A percentile compares a stretch with the other conserved stretches of the same genome.
Conservation (phyloP, 345 rosid species). For the Euphorbia lathyris region DNA sequence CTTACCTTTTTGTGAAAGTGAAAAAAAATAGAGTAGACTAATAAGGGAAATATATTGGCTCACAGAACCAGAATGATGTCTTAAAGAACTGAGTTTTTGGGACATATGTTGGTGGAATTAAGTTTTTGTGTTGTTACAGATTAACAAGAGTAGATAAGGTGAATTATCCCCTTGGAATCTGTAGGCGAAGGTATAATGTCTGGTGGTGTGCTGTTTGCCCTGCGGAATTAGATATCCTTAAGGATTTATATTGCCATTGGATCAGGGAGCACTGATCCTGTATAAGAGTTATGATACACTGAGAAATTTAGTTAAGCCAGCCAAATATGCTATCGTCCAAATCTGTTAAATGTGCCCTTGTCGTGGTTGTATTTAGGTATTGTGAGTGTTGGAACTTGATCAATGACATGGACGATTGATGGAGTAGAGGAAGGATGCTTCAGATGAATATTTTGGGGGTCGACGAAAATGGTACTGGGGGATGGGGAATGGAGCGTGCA, state of each 20-base stretch:
- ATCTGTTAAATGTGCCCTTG: background rate
- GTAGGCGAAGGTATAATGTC: background rate
- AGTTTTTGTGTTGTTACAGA: no score
- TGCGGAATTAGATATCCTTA: background rate
- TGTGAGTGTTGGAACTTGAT: background rate
- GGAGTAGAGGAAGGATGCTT: no score
- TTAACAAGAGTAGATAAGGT: background rate
- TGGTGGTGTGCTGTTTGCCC: background rate
- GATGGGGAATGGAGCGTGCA: background rate
- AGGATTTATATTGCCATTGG: background rate
- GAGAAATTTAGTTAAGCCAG: background rate
- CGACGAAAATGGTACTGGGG: background rate
- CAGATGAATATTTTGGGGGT: background rate
- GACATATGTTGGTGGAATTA: no score
- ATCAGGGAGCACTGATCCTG: background rate
- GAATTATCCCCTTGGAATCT: background rate
- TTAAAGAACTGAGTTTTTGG: no score
- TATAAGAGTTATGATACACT: background rate
- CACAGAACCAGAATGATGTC: background rate
- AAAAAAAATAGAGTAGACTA: no score
- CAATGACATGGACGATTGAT: background rate
- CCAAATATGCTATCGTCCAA: background rate
- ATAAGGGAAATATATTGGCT: background rate
- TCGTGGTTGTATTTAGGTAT: background rate
- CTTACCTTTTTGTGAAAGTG: background rate